phyloP scores from a whole-genome alignment of 1,139 yeast species.

The Kurtzmaniella quercitrusa region DNA sequence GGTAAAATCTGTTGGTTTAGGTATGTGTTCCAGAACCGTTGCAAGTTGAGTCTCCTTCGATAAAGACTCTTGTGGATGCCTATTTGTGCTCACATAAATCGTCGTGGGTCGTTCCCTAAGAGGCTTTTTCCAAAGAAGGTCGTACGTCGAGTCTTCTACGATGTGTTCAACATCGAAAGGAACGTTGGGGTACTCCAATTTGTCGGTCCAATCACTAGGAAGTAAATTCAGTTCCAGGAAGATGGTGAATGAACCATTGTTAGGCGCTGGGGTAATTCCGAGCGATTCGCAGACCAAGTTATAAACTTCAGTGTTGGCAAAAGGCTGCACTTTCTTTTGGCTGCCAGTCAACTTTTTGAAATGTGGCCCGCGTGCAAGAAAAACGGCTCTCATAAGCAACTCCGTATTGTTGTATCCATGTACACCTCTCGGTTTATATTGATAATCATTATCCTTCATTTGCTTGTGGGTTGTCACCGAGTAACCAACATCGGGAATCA shows the following conservation, averaged over 20 bases:
- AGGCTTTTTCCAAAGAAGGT: conserved; percentile 35
- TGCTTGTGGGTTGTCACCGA: conserved; percentile 62
- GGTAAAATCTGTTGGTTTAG: conserved; percentile 33
- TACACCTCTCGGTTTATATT: conserved; percentile 67
- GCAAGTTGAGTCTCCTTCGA: conserved; percentile 23
- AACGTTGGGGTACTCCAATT: conserved; percentile 53
- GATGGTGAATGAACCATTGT: conserved; percentile 48
- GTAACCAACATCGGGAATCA: conserved; percentile 80
- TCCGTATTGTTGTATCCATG: conserved; percentile 83
- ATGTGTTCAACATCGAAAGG: conserved; percentile 45
- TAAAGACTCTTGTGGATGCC: conserved; percentile 25
- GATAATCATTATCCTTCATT: conserved; percentile 44
- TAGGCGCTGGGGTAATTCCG: conserved; percentile 51
- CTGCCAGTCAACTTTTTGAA: conserved; percentile 34
- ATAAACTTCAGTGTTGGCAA: conserved; percentile 70
- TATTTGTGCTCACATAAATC: conserved; percentile 17
- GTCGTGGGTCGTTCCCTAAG: conserved; percentile 15
- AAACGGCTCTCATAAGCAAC: conserved; percentile 77
- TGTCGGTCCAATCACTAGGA: conserved; percentile 54
- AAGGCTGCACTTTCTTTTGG: conserved; percentile 50
- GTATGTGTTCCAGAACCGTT: conserved; percentile 21
- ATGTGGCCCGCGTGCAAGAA: conserved; percentile 78
- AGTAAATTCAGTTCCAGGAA: conserved; percentile 22
- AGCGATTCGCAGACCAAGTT: conserved; percentile 70
- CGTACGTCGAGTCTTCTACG: conserved; percentile 51